These are phyloP conservation scores for Arabis alpina DNA, from an alignment of 345 rosid species.

Conservation along the genomic window DNA sequence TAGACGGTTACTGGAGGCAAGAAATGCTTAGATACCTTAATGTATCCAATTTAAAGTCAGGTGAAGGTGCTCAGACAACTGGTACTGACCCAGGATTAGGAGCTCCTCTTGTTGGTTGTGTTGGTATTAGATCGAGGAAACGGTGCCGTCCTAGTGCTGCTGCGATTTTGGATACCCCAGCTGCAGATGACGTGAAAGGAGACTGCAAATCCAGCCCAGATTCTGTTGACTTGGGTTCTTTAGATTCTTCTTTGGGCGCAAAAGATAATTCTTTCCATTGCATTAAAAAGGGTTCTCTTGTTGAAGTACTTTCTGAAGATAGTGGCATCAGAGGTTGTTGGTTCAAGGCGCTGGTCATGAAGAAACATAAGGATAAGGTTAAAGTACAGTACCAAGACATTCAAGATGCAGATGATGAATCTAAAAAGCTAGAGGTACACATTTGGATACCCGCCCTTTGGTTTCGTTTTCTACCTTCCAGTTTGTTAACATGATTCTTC, in stretches of 20 bases:
- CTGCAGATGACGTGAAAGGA: constrained; percentile 30
- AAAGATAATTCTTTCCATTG: constrained; percentile 30
- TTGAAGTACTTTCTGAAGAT: constrained; percentile 79
- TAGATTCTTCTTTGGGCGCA: constrained; percentile 30
- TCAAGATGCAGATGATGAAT: constrained; percentile 68
- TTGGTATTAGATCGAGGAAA: constrained; percentile 53
- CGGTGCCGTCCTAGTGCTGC: constrained; percentile 44
- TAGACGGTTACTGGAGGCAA: constrained; percentile 85
- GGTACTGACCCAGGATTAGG: constrained; percentile 30
- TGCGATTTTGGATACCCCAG: constrained; percentile 17
- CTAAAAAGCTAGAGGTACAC: constrained; percentile 66
- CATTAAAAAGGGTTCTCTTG: constrained; percentile 60
- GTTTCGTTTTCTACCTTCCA: constrained; percentile 9
- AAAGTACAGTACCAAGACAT: constrained; percentile 82
- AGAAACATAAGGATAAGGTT: constrained; percentile 63
- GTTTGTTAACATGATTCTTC: constrained; percentile 20
- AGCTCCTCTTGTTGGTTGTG: constrained; percentile 42
- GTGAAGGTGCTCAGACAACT: constrained; percentile 32
- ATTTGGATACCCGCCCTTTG: constrained; percentile 2
- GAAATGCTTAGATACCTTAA: constrained; percentile 50
- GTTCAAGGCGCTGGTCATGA: constrained; percentile 71
- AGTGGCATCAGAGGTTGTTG: constrained; percentile 92
- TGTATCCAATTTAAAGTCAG: constrained; percentile 36
- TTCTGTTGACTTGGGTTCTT: constrained; percentile 30
- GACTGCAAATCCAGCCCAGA: constrained; percentile 39